phyloP scores from a whole-genome alignment of 345 rosid species.

The Populus davidiana region DNA sequence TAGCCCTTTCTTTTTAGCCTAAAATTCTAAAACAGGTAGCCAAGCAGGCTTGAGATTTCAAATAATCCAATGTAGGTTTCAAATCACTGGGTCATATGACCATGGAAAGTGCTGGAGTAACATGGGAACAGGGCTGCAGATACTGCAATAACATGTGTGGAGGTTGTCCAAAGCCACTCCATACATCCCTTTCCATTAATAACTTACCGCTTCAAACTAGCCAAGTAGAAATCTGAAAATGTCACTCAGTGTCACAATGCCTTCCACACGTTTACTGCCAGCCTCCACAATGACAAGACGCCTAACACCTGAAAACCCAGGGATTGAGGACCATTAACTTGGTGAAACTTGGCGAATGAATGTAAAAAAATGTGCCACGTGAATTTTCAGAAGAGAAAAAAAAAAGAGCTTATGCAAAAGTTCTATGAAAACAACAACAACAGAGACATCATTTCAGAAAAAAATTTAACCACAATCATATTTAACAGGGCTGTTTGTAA shows the following conservation, averaged over 20 bases:
- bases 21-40: slow-evolving; percentile 34
- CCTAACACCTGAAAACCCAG: slow-evolving; percentile 30
- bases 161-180: slow-evolving; percentile 4
- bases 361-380: not conserved
- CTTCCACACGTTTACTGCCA: slow-evolving; percentile 35
- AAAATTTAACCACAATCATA: not conserved
- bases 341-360: too few species aligned
- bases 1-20: slow-evolving; percentile 31
- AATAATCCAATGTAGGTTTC: slow-evolving; percentile 23
- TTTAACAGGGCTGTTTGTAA: not conserved
- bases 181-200: slow-evolving; percentile 14
- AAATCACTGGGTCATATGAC: slow-evolving; percentile 8
- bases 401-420: too few species aligned
- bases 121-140: slow-evolving; percentile 9
- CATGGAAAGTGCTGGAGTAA: slow-evolving; percentile 5
- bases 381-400: not conserved
- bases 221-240: slow-evolving; percentile 31
- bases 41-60: slow-evolving; percentile 21
- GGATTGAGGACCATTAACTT: not conserved
- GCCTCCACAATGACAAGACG: slow-evolving; percentile 34
- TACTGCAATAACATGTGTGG: slow-evolving; percentile 19
- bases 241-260: slow-evolving; percentile 30
- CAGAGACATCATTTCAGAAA: not conserved
- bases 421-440: not conserved
- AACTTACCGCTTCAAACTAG: slow-evolving; percentile 23